phyloP scores from a whole-genome alignment of 2,329 filamentous ascomycete species.

The Cercospora janseana region DNA sequence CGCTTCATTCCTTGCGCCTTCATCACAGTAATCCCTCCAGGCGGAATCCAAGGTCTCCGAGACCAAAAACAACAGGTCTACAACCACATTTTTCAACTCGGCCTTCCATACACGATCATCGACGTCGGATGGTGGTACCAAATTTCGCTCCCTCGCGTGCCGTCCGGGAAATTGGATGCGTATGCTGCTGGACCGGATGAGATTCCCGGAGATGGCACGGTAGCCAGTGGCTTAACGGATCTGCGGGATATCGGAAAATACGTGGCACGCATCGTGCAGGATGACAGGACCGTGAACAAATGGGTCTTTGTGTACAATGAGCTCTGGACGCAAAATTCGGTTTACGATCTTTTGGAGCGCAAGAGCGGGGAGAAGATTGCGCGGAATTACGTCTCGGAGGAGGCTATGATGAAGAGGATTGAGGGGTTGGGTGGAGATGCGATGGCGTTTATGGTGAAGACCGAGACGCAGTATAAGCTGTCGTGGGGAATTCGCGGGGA shows the following conservation, averaged over 20 bases:
- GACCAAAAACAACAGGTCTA: constrained; percentile 52
- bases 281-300: constrained; percentile 55
- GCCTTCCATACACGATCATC: constrained; percentile 56
- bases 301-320: constrained; percentile 52
- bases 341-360: constrained; percentile 49
- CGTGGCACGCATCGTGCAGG: constrained; percentile 52
- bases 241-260: constrained; percentile 55
- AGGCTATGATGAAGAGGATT: constrained; percentile 39
- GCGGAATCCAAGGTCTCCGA: constrained; percentile 42
- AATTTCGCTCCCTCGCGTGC: constrained; percentile 45
- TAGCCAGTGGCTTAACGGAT: constrained; percentile 48
- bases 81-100: constrained; percentile 49
- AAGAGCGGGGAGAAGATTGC: constrained; percentile 50
- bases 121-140: constrained; percentile 62
- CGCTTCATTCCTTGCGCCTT: constrained; percentile 37
- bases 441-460: constrained; percentile 15
- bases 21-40: constrained; percentile 44
- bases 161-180: constrained; percentile 47
- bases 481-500: constrained; percentile 53
- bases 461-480: constrained; percentile 46
- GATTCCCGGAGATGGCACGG: constrained; percentile 50
- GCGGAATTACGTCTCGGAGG: constrained; percentile 36
- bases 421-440: constrained; percentile 29
- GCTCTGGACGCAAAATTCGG: constrained; percentile 48
- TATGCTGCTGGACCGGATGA: constrained; percentile 42